These are phyloP conservation scores for Backusella australiensis DNA, from an alignment of 192 early-diverging fungal genomes.

Conservation along the genomic window DNA sequence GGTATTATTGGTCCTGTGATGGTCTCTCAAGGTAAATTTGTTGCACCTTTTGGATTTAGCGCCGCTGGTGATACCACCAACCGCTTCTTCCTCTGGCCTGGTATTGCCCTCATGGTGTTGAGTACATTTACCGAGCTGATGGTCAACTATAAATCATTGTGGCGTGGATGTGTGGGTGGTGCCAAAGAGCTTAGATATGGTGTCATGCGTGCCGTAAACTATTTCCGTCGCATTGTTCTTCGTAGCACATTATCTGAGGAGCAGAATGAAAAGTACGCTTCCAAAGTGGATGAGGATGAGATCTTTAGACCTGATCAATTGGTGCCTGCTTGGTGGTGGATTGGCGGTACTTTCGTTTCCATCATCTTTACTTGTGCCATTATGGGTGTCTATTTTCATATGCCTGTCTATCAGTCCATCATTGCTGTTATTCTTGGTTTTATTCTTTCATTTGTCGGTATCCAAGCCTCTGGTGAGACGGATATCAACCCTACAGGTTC, in stretches of 20 bases:
- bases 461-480: slow-evolving; percentile 61
- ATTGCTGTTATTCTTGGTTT: slow-evolving; percentile 63
- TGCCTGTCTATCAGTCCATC: slow-evolving; percentile 56
- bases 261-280: slow-evolving; percentile 13
- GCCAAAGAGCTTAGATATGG: not conserved
- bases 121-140: slow-evolving; percentile 59
- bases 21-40: slow-evolving; percentile 35
- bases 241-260: not conserved
- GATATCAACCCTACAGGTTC: slow-evolving; percentile 66
- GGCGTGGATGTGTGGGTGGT: slow-evolving; percentile 38
- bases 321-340: slow-evolving; percentile 56
- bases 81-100: slow-evolving; percentile 69
- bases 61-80: slow-evolving; percentile 45
- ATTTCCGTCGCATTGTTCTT: slow-evolving; percentile 11
- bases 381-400: slow-evolving; percentile 51
- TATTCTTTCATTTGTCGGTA: slow-evolving; percentile 62
- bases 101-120: slow-evolving; percentile 62
- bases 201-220: slow-evolving; percentile 5
- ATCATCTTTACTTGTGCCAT: slow-evolving; percentile 54
- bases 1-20: slow-evolving; percentile 63
- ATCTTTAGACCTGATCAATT: slow-evolving; percentile 43
- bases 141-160: slow-evolving; percentile 42
- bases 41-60: slow-evolving; percentile 30
- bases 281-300: slow-evolving; percentile 32
- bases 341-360: slow-evolving; percentile 47